phyloP scores from a whole-genome alignment of 2,329 filamentous ascomycete genomes.

The Penicillium sp. region DNA sequence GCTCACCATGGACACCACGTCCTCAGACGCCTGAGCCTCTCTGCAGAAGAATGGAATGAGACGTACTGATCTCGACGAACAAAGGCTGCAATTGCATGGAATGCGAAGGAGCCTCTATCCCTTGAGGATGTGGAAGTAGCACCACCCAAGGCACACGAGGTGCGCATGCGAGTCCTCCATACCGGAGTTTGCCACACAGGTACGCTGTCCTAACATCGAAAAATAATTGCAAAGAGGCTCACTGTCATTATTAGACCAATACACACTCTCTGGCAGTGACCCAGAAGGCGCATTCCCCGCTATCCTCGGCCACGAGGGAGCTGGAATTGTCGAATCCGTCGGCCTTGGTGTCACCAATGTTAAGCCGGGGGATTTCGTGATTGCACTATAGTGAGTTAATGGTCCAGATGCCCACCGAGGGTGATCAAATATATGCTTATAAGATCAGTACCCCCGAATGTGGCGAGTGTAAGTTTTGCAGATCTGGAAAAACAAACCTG shows the following conservation, averaged over 20 bases:
- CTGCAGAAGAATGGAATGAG: not conserved
- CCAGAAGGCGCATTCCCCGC: slow-evolving; percentile 93
- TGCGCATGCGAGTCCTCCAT: slow-evolving; percentile 95
- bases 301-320: slow-evolving; percentile 87
- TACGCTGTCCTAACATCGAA: slow-evolving; percentile 45
- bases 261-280: slow-evolving; percentile 94
- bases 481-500: slow-evolving; percentile 98
- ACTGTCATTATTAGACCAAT: slow-evolving; percentile 69
- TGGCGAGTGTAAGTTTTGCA: slow-evolving; percentile 99
- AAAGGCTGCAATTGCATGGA: slow-evolving; percentile 94
- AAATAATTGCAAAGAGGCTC: too few relatives aligned
- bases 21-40: too few relatives aligned
- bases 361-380: slow-evolving; percentile 88
- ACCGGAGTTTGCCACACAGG: slow-evolving; percentile 99
- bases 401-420: not conserved
- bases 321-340: slow-evolving; percentile 88
- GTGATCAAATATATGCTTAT: not conserved
- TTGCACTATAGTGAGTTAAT: slow-evolving; percentile 76
- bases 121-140: slow-evolving; percentile 93
- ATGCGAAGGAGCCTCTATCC: slow-evolving; percentile 84
- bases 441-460: slow-evolving; percentile 84
- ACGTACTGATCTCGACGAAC: not conserved
- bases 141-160: slow-evolving; percentile 88
- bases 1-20: too few relatives aligned
- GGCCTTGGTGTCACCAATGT: slow-evolving; percentile 94